These are phyloP conservation scores for Sclerotinia minor DNA, from an alignment of 2,329 filamentous ascomycete genomes.

Conservation along the genomic window DNA sequence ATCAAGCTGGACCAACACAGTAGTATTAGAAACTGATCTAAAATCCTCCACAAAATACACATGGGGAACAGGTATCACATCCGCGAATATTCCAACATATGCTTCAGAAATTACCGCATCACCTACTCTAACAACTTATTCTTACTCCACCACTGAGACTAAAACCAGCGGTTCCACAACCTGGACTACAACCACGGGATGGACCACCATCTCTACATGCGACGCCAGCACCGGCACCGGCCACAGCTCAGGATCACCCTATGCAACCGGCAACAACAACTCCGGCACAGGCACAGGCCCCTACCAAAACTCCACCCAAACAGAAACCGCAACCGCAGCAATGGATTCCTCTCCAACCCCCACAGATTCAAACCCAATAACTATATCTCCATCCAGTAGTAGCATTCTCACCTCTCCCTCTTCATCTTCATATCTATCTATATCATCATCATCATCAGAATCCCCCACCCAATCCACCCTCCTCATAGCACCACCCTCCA, in stretches of 20 bases:
- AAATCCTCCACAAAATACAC: constrained; percentile 1
- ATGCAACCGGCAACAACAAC: neutral
- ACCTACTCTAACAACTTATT: neutral
- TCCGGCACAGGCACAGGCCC: neutral
- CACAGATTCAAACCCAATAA: neutral
- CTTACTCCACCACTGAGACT: neutral
- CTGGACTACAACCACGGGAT: constrained; percentile 16
- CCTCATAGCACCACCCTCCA: neutral
- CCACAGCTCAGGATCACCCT: neutral
- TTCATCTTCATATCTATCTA: no score
- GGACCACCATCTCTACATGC: constrained; percentile 9
- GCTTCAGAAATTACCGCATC: neutral
- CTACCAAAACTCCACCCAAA: neutral
- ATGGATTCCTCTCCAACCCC: neutral
- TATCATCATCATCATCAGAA: neutral
- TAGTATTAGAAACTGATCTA: neutral
- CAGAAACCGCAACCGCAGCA: neutral
- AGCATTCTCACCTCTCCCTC: neutral
- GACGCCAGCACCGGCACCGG: neutral
- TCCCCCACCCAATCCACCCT: neutral
- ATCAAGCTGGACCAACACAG: neutral
- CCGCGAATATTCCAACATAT: neutral
- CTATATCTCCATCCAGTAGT: no score
- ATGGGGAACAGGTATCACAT: neutral
- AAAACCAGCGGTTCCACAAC: neutral